A percentile compares a stretch with the other conserved stretches of the same genome.
Conservation (phyloP, 2,329 filamentous ascomycete genomes). For the Chrysoporthe cubensis region DNA sequence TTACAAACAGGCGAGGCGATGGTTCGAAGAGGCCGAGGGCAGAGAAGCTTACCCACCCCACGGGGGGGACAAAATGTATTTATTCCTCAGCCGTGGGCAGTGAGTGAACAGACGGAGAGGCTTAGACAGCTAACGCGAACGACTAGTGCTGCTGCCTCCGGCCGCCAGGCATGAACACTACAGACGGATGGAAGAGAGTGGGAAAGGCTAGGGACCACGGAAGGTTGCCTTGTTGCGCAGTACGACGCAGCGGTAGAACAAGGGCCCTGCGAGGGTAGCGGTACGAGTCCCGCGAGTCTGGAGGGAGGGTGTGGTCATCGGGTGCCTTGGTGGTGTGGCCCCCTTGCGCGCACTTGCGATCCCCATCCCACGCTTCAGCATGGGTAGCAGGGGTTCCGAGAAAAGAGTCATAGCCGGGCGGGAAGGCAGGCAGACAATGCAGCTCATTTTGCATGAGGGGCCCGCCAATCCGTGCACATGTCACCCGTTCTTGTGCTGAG, state of each 20-base stretch:
- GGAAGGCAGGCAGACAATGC: conserved; percentile 11
- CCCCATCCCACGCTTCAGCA: conserved; percentile 13
- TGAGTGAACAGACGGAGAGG: conserved; percentile 21
- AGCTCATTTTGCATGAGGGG: neutral
- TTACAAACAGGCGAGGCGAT: neutral
- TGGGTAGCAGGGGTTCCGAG: conserved; percentile 6
- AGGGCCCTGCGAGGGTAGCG: conserved; percentile 12
- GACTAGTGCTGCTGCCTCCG: conserved; percentile 27
- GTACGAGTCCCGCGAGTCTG: conserved; percentile 2
- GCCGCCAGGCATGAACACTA: conserved; percentile 16
- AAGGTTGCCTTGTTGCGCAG: conserved; percentile 23
- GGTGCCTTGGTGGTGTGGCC: neutral
- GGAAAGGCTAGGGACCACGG: conserved; percentile 15
- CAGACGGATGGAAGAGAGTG: conserved; percentile 17
- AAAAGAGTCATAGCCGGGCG: conserved; percentile 17
- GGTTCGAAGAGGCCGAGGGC: conserved; percentile 28
- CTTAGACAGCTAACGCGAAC: conserved; percentile 9
- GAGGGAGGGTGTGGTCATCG: neutral
- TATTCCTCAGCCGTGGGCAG: conserved; percentile 31
- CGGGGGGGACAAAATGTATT: conserved; percentile 26
- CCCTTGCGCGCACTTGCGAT: conserved; percentile 10
- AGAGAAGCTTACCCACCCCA: conserved; percentile 24
- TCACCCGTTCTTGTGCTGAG: neutral
- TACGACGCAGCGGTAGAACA: conserved; percentile 22
- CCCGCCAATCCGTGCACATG: conserved; percentile 2